Conservation (phyloP, 176 grass and related monocot genomes). For the Aegilops bicornis region DNA sequence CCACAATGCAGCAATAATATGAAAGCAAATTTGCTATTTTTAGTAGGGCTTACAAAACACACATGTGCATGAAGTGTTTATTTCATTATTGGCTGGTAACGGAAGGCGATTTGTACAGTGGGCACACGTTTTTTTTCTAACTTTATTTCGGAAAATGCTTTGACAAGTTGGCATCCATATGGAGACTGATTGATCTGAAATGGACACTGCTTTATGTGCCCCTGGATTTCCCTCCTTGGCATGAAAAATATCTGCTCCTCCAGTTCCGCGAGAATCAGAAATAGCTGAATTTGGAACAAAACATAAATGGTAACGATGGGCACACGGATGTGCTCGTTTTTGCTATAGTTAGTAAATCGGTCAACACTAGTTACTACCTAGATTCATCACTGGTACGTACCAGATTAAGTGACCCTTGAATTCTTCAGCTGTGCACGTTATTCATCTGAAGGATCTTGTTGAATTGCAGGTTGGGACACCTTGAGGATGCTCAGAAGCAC, state of each 20-base stretch:
- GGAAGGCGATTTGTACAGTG: conserved; percentile 4
- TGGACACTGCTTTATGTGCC: conserved; percentile 20
- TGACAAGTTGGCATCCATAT: neutral
- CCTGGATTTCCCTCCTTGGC: conserved; percentile 7
- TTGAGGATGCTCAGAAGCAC: conserved; percentile 87
- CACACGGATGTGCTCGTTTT: conserved; percentile 8
- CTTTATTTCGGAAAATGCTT: neutral
- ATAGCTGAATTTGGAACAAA: conserved; percentile 15
- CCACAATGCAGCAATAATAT: neutral
- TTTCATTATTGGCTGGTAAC: conserved; percentile 15
- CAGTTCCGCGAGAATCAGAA: conserved; percentile 5
- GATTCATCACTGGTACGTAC: neutral
- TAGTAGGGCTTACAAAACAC: conserved; percentile 22
- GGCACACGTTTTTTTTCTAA: neutral
- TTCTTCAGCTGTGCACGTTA: conserved; percentile 15
- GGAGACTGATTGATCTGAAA: conserved; percentile 18
- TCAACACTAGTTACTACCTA: neutral
- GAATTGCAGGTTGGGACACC: conserved; percentile 71
- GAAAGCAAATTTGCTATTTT: conserved; percentile 45
- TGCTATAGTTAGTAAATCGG: conserved; percentile 15
- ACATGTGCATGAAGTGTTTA: conserved; percentile 15
- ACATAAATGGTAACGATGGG: conserved; percentile 5
- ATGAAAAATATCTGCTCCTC: conserved; percentile 20
- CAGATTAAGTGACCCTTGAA: neutral
- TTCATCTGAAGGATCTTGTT: conserved; percentile 11